These are phyloP conservation scores for Aspergillus costaricaensis DNA, from an alignment of 2,329 filamentous ascomycete species.

Conservation along the genomic window DNA sequence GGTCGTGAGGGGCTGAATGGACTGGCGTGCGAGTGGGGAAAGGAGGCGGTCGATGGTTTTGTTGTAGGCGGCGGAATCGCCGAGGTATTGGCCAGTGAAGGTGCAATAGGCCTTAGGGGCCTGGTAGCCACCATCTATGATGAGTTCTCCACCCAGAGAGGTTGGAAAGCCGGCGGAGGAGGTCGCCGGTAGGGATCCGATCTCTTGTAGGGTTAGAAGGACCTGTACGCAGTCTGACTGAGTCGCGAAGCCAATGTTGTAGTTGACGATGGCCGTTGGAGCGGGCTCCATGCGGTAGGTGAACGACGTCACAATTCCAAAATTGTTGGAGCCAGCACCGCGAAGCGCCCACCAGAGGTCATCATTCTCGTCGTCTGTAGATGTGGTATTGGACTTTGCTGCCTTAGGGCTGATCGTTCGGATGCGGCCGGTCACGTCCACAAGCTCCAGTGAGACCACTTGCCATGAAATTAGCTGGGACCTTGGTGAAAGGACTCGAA, in stretches of 20 bases:
- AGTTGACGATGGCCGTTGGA: constrained; percentile 6
- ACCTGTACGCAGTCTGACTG: constrained; percentile 11
- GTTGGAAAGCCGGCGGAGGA: not conserved
- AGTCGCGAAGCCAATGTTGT: constrained; percentile 8
- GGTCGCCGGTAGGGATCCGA: not conserved
- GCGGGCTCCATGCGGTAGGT: constrained; percentile 9
- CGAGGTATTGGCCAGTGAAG: not conserved
- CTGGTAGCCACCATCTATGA: not conserved
- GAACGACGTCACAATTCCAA: constrained; percentile 10
- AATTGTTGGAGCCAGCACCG: constrained; percentile 13
- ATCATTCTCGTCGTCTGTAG: not conserved
- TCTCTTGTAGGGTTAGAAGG: constrained; percentile 5
- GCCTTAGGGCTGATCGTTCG: not conserved
- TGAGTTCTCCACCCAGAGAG: not conserved
- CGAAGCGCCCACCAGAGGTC: constrained; percentile 14
- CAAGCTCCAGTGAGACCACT: not conserved
- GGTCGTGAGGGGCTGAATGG: not conserved
- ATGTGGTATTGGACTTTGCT: not conserved
- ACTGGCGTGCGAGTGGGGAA: not conserved
- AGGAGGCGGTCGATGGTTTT: not conserved
- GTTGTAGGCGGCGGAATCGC: not conserved
- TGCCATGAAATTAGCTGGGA: not conserved
- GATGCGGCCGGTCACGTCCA: not conserved
- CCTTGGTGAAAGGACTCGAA: not conserved
- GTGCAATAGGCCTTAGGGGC: not conserved